Evolutionary conservation across 108 stramenopile species (phyloP), one percentile per base, ranked within the genome.

Genomic region (Cafeteria roenbergensis): DNA sequence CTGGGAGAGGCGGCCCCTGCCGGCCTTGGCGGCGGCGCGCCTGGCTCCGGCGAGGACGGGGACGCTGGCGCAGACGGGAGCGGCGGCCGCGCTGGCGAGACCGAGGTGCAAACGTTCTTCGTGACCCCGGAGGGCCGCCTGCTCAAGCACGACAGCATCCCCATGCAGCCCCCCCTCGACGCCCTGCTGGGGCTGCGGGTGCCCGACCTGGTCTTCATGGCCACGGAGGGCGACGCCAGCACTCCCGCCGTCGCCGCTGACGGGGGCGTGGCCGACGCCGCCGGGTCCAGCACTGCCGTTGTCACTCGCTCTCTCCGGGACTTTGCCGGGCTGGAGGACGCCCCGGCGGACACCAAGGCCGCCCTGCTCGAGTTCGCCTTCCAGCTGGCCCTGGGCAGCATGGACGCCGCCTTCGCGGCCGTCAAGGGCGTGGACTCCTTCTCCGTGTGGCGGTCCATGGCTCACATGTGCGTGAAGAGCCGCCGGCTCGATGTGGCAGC

Each of bases 401-500:
- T 84, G 76, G 85, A 86, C 65, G 78, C 81, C 34, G 83, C 83
- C 20, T 79, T 84, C 63, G 72, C 74, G 0, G 78, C 82, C 9
- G 75, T 86, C 0, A 61, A 77, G 54, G 53, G 65, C 26, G 73
- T 86, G 37, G 69, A 70, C 29, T 78, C 68, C 68, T 55, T 78
- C 20, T 37, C 65, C 24, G 84, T 84, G 4, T 86, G 85, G 85
- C 72, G 69, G 53, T 85, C 84, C 67, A 82, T 86, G 78, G 82
- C 84, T 1, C 82, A 82, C 57, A 85, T 82, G 74, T 86, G 84
- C 58, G 82, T 86, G 34, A 78, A 82, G 71, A 80, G 77, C 34
- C 79, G 63, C 73, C 73, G 82, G 9, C 73, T 86, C 12, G 85
- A 86, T 50, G 79, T 85, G n/a, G 80, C 82, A n/a, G 82, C 85